These are phyloP conservation scores for Coprinopsis cinerea DNA, from an alignment of 768 basidiomycete species.

Conservation along the genomic window DNA sequence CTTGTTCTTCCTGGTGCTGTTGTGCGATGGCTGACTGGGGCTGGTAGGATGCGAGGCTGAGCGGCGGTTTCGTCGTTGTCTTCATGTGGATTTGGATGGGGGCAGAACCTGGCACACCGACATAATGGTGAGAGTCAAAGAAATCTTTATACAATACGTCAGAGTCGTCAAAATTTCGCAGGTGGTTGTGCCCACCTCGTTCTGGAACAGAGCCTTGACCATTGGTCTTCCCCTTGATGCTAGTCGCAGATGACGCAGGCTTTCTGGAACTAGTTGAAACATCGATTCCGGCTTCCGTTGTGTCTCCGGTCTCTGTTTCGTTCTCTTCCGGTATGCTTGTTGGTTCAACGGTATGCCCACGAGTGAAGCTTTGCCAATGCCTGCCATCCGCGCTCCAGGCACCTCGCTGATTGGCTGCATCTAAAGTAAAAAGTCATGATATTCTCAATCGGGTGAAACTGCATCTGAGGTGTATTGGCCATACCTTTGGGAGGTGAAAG, in stretches of 20 bases:
- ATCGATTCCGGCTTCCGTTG: conserved; percentile 5
- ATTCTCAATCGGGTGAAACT: conserved; percentile 41
- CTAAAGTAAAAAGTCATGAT: conserved; percentile 58
- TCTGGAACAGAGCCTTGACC: no score
- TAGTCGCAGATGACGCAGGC: background rate
- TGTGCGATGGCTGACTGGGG: conserved; percentile 40
- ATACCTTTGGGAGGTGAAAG: conserved; percentile 2
- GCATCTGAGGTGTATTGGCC: conserved; percentile 9
- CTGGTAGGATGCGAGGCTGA: conserved; percentile 55
- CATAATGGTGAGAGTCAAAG: conserved; percentile 7
- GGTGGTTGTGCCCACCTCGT: no score
- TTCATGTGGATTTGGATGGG: conserved; percentile 53
- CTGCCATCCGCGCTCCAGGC: conserved; percentile 60
- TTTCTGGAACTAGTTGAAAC: conserved; percentile 1
- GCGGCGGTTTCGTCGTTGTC: conserved; percentile 27
- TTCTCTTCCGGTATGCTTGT: conserved; percentile 23
- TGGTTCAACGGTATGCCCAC: conserved; percentile 19
- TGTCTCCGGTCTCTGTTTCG: conserved; percentile 25
- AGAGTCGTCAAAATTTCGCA: conserved; percentile 3
- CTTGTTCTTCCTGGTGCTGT: conserved; percentile 23
- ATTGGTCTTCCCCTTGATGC: no score
- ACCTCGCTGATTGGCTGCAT: conserved; percentile 65
- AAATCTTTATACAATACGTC: background rate
- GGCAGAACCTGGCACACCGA: conserved; percentile 47
- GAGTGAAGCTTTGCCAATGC: conserved; percentile 61